Evolutionary conservation across 1,284 basidiomycete species (phyloP), one percentile per base, ranked within the genome.

Genomic region (Porodaedalea pini): DNA sequence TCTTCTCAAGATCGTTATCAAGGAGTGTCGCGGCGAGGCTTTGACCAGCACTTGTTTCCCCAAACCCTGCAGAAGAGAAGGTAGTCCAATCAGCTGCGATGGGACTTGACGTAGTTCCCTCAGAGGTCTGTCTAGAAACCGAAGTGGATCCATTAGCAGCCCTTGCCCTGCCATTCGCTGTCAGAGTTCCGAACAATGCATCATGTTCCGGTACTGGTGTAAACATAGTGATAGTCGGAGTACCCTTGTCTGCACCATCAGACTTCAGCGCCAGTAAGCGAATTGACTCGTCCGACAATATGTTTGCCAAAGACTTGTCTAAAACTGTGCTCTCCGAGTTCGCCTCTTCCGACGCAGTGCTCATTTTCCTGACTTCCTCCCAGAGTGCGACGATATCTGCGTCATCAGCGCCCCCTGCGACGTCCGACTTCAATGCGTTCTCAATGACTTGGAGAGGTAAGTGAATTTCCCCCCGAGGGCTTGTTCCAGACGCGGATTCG

Each of bases 211-310:
- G 55, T 29, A 43, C 47, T 39, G 19, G 34, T 19, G 59, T 19
- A 52, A 68, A 48, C 49, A 44, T 49, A 15, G 37, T 41, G 21
- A 57, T 53, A 13, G 52, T 52, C 27, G 72, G 63, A 4, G 61
- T 45, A 7, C 61, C 51, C 34, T 53, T 29, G 31, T 51, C 62
- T 29, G 51, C 45, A n/a, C 60, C 55, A 29, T 68, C 59, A 17
- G 60, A 44, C 32, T 63, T 54, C 48, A 62, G 45, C 29, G 70
- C 66, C 34, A 73, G 29, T 2, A 75, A 69, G 5, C 82, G 81
- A 8, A 86, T 73, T 0, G 84, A 88, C 57, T 89, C 86, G 56
- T 89, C 87, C 2, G 80, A 73, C 58, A 90, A 81, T 48, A 90
- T 61, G 23, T 65, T 66, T 1, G 71, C 67, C 21, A 74, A 60